Evolutionary conservation across 495 filamentous ascomycete species (phyloP).

Genomic region (Trichocladium uniseriatum): DNA sequence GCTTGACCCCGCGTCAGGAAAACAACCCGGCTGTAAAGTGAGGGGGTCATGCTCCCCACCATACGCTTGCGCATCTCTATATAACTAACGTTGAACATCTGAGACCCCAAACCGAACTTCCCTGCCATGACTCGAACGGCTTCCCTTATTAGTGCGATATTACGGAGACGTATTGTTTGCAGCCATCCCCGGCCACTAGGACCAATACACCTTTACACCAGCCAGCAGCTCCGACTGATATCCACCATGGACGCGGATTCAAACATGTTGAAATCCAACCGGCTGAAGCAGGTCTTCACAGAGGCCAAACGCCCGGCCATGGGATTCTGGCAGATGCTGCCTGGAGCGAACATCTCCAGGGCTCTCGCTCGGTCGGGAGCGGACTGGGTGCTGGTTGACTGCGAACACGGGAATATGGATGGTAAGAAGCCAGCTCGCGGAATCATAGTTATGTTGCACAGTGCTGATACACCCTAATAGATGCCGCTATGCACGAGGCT

Average conservation of each 20-base stretch:
- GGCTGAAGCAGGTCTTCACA: constrained; percentile 49
- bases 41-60: too few species aligned
- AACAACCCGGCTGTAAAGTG: too few species aligned
- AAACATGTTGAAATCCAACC: constrained; percentile 56
- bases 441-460: too few species aligned
- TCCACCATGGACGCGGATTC: constrained; percentile 10
- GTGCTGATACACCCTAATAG: constrained; percentile 28
- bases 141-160: background rate
- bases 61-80: too few species aligned
- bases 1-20: too few species aligned
- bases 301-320: constrained; percentile 49
- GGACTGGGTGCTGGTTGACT: constrained; percentile 71
- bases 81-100: too few species aligned
- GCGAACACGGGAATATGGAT: constrained; percentile 71
- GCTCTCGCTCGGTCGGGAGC: constrained; percentile 55
- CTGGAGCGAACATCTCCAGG: constrained; percentile 62
- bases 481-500: constrained; percentile 75
- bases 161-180: background rate
- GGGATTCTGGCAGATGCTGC: constrained; percentile 67
- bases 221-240: constrained; percentile 3
- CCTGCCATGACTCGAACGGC: constrained; percentile 4
- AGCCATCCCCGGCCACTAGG: background rate
- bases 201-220: background rate
- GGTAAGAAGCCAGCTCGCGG: constrained; percentile 34
- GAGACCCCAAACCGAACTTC: too few species aligned